These are phyloP conservation scores for Skeletonema grethae DNA, from an alignment of 108 stramenopile genomes.

Conservation along the genomic window DNA sequence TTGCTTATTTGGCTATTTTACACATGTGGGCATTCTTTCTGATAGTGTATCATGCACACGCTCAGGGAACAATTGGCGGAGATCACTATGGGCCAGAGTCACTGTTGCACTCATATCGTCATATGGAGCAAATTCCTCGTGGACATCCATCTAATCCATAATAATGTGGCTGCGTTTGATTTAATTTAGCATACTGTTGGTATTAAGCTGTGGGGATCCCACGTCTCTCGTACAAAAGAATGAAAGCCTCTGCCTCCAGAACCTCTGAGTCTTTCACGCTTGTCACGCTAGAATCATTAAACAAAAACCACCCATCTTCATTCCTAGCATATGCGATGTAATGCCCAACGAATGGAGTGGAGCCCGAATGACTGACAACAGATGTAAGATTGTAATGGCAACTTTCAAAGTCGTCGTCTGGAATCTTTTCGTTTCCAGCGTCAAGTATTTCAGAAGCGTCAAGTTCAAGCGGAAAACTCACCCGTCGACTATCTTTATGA, in stretches of 20 bases:
- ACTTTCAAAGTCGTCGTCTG: constrained; percentile 48
- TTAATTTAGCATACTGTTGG: background rate
- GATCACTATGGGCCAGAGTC: constrained; percentile 42
- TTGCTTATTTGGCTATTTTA: constrained; percentile 72
- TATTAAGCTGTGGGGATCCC: constrained; percentile 13
- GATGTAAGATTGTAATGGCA: constrained; percentile 37
- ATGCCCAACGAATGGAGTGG: constrained; percentile 46
- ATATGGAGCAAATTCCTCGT: constrained; percentile 37
- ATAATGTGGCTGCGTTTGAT: background rate
- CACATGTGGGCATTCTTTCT: constrained; percentile 85
- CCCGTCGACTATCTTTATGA: constrained; percentile 44
- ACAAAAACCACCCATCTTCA: constrained; percentile 40
- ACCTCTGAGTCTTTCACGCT: constrained; percentile 20
- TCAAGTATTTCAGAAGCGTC: constrained; percentile 41
- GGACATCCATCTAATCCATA: constrained; percentile 17
- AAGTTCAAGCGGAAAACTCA: constrained; percentile 46
- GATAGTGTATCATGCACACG: constrained; percentile 83
- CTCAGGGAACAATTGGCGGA: constrained; percentile 55
- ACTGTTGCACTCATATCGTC: constrained; percentile 34
- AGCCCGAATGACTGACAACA: constrained; percentile 43
- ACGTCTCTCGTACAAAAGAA: constrained; percentile 45
- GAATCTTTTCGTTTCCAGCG: constrained; percentile 15
- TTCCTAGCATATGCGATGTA: constrained; percentile 35
- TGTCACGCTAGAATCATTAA: constrained; percentile 51
- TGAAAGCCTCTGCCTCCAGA: constrained; percentile 46